Evolutionary conservation across 129 eudicot species (phyloP), one percentile per base, ranked within the genome.

Genomic region (Kitagawia praeruptora): DNA sequence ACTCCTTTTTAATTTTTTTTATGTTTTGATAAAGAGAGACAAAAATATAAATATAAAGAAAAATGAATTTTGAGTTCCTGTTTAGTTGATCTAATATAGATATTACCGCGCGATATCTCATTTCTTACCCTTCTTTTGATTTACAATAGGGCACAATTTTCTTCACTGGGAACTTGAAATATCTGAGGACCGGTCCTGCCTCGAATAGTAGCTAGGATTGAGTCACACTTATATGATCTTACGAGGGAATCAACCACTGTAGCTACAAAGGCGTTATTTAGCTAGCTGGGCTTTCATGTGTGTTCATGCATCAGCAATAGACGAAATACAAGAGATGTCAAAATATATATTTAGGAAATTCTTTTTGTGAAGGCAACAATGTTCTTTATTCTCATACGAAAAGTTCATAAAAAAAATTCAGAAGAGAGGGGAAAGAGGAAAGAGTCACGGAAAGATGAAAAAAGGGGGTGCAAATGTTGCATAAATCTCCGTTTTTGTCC

Each of bases 381-480:
- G 69, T 61, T 61, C 69, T 61, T 61, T 61, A 9, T 61, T 13
- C 37, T 61, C 69, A n/a, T n/a, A 15, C 25, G 0, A 25, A n/a
- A 61, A 61, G 16, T n/a, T n/a, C 3, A 58, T 9, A n/a, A 23
- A n/a, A 63, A 13, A 34, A 34, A 69, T 14, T 38, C 3, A 69
- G 38, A 69, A 4, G n/a, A 5, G 44, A 10, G 9, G 10, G 8
- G 27, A 64, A 10, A 15, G 42, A 16, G 23, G 38, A 71, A 71
- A 40, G 46, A 48, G 42, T 71, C 75, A 71, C 75, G 75, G 75
- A 71, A 71, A 40, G 75, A 71, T 40, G 45, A 1, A 70, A 70
- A 41, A 70, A 39, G 21, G 41, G 75, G 25, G 12, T n/a, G 34
- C 69, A n/a, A 19, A 23, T 23, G 67, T 23, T 58, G 75, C 8